phyloP scores from a whole-genome alignment of 441 rosid genomes.

The Theobroma grandiflorum region DNA sequence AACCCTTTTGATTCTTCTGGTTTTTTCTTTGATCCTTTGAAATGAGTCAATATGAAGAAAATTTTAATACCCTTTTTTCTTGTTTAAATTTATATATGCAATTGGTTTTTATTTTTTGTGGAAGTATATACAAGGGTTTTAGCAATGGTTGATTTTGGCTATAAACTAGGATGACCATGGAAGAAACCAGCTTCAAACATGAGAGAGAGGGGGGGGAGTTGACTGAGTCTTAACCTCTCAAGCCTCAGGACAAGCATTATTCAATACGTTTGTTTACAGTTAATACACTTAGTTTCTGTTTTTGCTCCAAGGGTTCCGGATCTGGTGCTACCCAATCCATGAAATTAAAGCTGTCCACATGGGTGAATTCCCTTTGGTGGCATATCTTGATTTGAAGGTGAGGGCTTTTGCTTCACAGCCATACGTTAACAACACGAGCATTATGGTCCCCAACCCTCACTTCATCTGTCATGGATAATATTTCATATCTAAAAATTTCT shows the following conservation, averaged over 20 bases:
- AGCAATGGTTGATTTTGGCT: constrained; percentile 31
- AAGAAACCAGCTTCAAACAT: constrained; percentile 25
- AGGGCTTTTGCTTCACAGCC: not conserved
- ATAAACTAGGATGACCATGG: constrained; percentile 50
- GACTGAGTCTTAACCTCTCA: constrained; percentile 32
- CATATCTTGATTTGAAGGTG: not conserved
- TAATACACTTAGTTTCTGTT: constrained; percentile 13
- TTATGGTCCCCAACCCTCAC: not conserved
- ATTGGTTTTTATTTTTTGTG: constrained; percentile 4
- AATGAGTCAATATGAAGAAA: constrained; percentile 11
- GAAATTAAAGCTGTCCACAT: not conserved
- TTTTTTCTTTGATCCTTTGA: constrained; percentile 3
- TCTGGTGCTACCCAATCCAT: not conserved
- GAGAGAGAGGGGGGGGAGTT: constrained; percentile 21
- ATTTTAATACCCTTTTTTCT: not conserved
- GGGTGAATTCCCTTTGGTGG: not conserved
- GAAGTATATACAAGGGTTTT: not conserved
- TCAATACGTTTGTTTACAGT: not conserved
- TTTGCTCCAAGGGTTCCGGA: not conserved
- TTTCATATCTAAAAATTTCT: not conserved
- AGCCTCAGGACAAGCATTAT: not conserved
- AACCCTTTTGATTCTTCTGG: not conserved
- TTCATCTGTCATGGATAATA: not conserved
- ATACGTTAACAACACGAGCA: not conserved
- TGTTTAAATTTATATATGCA: not conserved